Evolutionary conservation across 208 protist species (phyloP).

Genomic region (Trypanosoma scelopori): DNA sequence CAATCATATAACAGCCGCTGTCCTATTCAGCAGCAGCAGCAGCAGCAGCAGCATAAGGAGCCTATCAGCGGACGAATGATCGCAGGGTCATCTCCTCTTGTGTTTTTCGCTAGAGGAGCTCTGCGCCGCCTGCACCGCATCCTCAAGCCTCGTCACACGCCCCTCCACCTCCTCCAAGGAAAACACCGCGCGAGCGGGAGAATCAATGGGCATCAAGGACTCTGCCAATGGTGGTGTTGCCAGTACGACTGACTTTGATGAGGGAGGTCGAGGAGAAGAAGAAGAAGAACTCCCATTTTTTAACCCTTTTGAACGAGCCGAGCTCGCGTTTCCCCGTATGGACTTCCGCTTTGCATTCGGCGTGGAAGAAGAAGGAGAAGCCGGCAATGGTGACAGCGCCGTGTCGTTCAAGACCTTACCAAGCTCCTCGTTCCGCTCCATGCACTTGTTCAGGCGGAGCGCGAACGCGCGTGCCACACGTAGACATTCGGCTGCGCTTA

Average conservation of each 20-base stretch:
- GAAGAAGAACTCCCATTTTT: constrained; percentile 1
- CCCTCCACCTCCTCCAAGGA: constrained; percentile 51
- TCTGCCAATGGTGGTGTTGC: constrained; percentile 9
- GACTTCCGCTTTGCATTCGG: background rate
- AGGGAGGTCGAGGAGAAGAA: no score
- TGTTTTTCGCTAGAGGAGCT: constrained; percentile 2
- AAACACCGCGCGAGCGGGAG: constrained; percentile 33
- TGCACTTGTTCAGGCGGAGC: constrained; percentile 42
- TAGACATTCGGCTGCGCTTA: constrained; percentile 45
- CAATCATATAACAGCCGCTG: no score
- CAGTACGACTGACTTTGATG: background rate
- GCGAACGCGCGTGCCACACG: constrained; percentile 56
- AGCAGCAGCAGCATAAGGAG: no score
- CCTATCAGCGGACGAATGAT: no score
- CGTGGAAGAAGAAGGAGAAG: background rate
- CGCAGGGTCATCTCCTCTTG: constrained; percentile 13
- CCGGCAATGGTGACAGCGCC: background rate
- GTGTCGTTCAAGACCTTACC: background rate
- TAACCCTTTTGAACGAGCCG: background rate
- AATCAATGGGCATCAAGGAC: constrained; percentile 24
- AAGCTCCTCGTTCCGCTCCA: constrained; percentile 34
- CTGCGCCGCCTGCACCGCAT: constrained; percentile 23
- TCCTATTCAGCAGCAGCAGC: no score
- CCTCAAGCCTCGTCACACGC: constrained; percentile 47
- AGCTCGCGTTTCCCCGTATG: no score